Conservation (phyloP, 2,329 filamentous ascomycete species). For the Madurella mycetomatis region DNA sequence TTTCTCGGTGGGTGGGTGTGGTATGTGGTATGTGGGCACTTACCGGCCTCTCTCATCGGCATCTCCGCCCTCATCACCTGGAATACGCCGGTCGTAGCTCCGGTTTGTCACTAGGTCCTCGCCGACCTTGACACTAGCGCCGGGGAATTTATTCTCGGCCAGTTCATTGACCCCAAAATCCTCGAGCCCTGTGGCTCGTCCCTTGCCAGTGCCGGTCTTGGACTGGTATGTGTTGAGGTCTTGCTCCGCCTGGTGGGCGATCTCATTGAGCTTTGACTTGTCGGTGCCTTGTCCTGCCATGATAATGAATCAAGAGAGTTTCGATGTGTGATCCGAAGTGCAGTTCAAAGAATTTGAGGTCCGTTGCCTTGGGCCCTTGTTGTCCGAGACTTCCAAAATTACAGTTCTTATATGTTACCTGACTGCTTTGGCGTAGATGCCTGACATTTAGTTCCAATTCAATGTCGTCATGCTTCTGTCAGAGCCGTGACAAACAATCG, state of each 20-base stretch:
- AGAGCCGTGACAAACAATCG: neutral
- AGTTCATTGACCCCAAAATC: slow-evolving; percentile 40
- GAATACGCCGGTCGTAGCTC: slow-evolving; percentile 44
- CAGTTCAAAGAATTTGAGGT: no score
- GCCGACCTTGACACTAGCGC: slow-evolving; percentile 37
- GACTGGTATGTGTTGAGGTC: slow-evolving; percentile 46
- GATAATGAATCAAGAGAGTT: neutral
- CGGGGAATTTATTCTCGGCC: slow-evolving; percentile 42
- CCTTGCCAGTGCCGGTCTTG: slow-evolving; percentile 42
- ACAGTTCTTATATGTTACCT: neutral
- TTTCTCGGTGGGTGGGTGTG: no score
- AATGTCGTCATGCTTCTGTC: slow-evolving; percentile 12
- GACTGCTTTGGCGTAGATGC: neutral
- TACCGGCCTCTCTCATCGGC: slow-evolving; percentile 44
- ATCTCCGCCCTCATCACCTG: slow-evolving; percentile 42
- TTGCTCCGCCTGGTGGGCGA: slow-evolving; percentile 43
- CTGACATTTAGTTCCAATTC: neutral
- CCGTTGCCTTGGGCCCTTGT: no score
- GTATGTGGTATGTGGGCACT: slow-evolving; percentile 6
- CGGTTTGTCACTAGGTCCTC: slow-evolving; percentile 43
- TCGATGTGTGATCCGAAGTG: neutral
- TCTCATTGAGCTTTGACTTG: slow-evolving; percentile 37
- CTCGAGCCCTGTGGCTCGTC: slow-evolving; percentile 35
- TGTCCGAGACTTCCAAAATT: no score
- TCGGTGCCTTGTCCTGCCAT: slow-evolving; percentile 16